Percentiles rank a stretch among this genome's conserved stretches.
Conservation (phyloP, 331 rosid genomes). For the Arachis monticola region DNA sequence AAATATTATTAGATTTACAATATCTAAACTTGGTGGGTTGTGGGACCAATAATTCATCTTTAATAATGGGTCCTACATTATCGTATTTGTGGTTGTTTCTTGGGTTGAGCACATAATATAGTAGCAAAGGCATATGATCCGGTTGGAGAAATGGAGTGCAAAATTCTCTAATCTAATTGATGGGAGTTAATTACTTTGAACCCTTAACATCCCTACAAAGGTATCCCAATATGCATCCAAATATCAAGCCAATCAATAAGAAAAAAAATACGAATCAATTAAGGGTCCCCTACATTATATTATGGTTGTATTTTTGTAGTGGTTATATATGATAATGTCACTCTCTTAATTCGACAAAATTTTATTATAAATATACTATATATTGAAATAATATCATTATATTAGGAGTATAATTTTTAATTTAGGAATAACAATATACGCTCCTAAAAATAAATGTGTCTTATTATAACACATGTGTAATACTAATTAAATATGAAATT, state of each 20-base stretch:
- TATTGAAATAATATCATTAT: too few species aligned
- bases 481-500: too few species aligned
- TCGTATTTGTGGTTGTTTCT: constrained; percentile 40
- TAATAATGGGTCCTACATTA: constrained; percentile 46
- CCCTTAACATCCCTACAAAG: constrained; percentile 54
- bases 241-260: too few species aligned
- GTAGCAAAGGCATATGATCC: constrained; percentile 52
- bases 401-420: too few species aligned
- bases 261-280: too few species aligned
- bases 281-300: constrained; percentile 9
- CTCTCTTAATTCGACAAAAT: too few species aligned
- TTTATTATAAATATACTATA: too few species aligned
- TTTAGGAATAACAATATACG: too few species aligned
- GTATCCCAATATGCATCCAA: background rate
- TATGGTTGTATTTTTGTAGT: constrained; percentile 29
- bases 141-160: constrained; percentile 67
- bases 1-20: constrained; percentile 34
- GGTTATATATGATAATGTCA: too few species aligned
- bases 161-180: constrained; percentile 38
- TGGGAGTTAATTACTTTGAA: constrained; percentile 51
- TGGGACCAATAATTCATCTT: constrained; percentile 42
- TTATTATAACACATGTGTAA: too few species aligned
- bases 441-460: too few species aligned
- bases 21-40: constrained; percentile 24
- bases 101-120: constrained; percentile 18